Conservation (phyloP, 495 filamentous ascomycete genomes). For the Massariosphaeria phaeospora region DNA sequence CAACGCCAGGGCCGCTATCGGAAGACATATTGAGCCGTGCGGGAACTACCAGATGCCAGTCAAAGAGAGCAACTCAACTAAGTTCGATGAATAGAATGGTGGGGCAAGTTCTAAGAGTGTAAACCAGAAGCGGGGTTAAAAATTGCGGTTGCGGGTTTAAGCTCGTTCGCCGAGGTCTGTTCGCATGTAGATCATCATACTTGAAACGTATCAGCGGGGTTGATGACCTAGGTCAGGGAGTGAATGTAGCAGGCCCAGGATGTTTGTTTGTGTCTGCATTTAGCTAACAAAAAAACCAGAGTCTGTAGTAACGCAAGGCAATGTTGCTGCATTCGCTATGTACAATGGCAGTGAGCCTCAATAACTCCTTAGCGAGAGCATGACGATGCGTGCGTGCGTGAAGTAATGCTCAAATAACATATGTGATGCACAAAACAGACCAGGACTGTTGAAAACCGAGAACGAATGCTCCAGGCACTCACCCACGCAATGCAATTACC, state of each 20-base stretch:
- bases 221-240: background rate
- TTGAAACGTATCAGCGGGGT: background rate
- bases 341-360: constrained; percentile 19
- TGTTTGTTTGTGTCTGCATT: background rate
- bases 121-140: constrained; percentile 3
- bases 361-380: constrained; percentile 11
- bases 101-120: background rate
- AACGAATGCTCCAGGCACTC: constrained; percentile 12
- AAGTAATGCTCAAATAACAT: constrained; percentile 25
- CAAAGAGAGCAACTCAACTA: background rate
- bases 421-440: constrained; percentile 7
- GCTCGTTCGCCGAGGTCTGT: constrained; percentile 23
- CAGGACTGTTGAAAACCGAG: constrained; percentile 2
- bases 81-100: background rate
- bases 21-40: no score
- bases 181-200: constrained; percentile 10
- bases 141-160: constrained; percentile 11
- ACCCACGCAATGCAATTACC: constrained; percentile 31
- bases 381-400: constrained; percentile 16
- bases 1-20: constrained; percentile 28
- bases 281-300: no score
- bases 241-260: background rate
- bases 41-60: no score
- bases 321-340: constrained; percentile 22
- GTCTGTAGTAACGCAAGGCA: background rate